Evolutionary conservation across 257 asterid species (phyloP).

Genomic region (Solanum appendiculatum): DNA sequence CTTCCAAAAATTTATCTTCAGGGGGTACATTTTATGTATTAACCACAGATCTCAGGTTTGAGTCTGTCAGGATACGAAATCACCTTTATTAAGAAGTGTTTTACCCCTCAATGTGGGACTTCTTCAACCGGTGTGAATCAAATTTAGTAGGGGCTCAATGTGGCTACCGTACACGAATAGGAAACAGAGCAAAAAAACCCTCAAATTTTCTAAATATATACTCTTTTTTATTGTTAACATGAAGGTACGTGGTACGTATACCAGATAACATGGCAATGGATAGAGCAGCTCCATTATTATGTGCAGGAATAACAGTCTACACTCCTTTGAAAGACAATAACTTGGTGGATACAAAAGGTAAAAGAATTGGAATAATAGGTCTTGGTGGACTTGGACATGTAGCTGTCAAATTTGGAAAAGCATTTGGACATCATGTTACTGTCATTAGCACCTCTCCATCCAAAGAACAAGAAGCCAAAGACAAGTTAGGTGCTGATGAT

Average conservation of each 20-base stretch:
- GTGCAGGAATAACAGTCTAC: slow-evolving; percentile 74
- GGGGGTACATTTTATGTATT: neutral
- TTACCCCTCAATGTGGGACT: neutral
- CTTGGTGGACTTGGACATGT: slow-evolving; percentile 82
- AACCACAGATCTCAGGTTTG: neutral
- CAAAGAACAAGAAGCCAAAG: slow-evolving; percentile 68
- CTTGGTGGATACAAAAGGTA: slow-evolving; percentile 34
- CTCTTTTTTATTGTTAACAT: neutral
- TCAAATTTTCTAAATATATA: neutral
- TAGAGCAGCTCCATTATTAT: slow-evolving; percentile 73
- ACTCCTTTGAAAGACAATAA: slow-evolving; percentile 58
- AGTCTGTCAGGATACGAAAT: rapidly evolving
- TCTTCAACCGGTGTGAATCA: too few species aligned
- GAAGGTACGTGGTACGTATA: slow-evolving; percentile 61
- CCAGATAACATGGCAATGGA: slow-evolving; percentile 76
- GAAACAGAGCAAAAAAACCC: neutral
- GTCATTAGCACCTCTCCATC: slow-evolving; percentile 77
- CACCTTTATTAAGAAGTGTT: neutral
- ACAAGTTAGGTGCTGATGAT: slow-evolving; percentile 64
- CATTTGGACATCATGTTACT: slow-evolving; percentile 72
- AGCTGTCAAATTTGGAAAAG: slow-evolving; percentile 74
- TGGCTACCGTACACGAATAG: neutral
- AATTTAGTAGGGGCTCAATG: too few species aligned
- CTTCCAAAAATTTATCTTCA: too few species aligned
- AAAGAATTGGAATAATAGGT: slow-evolving; percentile 57